These are phyloP conservation scores for Delphinella strobiligena DNA, from an alignment of 2,329 filamentous ascomycete genomes.

Conservation along the genomic window DNA sequence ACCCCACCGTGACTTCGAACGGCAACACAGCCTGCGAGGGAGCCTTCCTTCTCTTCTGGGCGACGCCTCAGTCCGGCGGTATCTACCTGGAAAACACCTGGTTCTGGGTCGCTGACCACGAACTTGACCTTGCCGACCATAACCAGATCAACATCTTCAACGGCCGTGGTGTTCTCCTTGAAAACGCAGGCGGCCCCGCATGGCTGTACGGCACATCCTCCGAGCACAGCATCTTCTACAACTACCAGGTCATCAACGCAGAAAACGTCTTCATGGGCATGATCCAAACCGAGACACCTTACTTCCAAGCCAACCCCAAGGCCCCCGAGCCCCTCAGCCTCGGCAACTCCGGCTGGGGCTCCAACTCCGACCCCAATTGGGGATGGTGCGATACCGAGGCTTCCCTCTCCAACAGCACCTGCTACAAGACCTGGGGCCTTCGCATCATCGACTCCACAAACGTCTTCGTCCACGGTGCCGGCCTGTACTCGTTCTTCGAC, in stretches of 20 bases:
- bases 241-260: conserved; percentile 53
- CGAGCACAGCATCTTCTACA: conserved; percentile 58
- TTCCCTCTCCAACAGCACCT: conserved; percentile 6
- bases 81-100: conserved; percentile 82
- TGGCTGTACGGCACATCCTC: conserved; percentile 61
- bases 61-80: conserved; percentile 40
- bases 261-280: conserved; percentile 51
- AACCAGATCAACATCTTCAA: conserved; percentile 84
- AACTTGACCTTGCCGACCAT: conserved; percentile 86
- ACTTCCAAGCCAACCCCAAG: conserved; percentile 55
- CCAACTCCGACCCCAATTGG: conserved; percentile 33
- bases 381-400: conserved; percentile 18
- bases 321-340: conserved; percentile 45
- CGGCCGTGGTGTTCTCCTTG: conserved; percentile 70
- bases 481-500: conserved; percentile 49
- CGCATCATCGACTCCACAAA: conserved; percentile 27
- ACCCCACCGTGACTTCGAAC: conserved; percentile 48
- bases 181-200: conserved; percentile 55
- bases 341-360: conserved; percentile 17
- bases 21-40: conserved; percentile 60
- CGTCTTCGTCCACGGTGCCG: conserved; percentile 35
- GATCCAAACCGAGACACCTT: conserved; percentile 59
- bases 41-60: conserved; percentile 52
- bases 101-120: conserved; percentile 89
- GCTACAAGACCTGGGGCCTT: conserved; percentile 30